Evolutionary conservation across 2,329 filamentous ascomycete species (phyloP).

Genomic region (Aspergillus sp.): DNA sequence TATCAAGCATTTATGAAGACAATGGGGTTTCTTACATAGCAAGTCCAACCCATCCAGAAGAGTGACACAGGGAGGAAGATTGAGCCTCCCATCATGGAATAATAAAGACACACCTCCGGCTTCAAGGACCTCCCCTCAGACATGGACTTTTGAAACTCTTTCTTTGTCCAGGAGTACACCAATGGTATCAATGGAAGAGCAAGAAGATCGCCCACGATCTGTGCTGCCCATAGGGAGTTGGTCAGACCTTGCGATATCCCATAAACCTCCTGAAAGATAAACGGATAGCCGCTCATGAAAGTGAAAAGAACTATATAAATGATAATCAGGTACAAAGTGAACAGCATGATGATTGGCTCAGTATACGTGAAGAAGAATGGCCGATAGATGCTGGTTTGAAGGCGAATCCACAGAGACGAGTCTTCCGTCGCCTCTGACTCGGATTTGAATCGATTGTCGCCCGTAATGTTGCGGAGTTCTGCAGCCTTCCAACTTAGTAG

Average conservation of each 20-base stretch:
- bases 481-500: slow-evolving; percentile 37
- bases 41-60: slow-evolving; percentile 53
- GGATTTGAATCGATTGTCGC: slow-evolving; percentile 40
- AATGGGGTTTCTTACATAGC: slow-evolving; percentile 8
- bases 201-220: slow-evolving; percentile 35
- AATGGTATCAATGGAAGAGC: slow-evolving; percentile 35
- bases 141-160: slow-evolving; percentile 31
- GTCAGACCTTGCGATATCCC: slow-evolving; percentile 39
- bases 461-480: slow-evolving; percentile 32
- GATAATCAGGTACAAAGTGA: slow-evolving; percentile 20
- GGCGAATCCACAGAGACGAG: background rate
- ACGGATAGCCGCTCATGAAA: slow-evolving; percentile 41
- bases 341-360: slow-evolving; percentile 24
- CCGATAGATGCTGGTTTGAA: slow-evolving; percentile 16
- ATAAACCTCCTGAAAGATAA: slow-evolving; percentile 45
- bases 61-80: slow-evolving; percentile 44
- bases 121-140: slow-evolving; percentile 10
- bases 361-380: slow-evolving; percentile 39
- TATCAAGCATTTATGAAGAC: background rate
- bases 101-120: slow-evolving; percentile 48
- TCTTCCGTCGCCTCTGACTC: slow-evolving; percentile 34
- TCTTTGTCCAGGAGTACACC: slow-evolving; percentile 39
- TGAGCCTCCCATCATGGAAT: slow-evolving; percentile 42
- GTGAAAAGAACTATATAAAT: slow-evolving; percentile 26
- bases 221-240: slow-evolving; percentile 41